Base-by-base conservation (phyloP, 805 yeast species). In the Candida cerambycidarum region DNA sequence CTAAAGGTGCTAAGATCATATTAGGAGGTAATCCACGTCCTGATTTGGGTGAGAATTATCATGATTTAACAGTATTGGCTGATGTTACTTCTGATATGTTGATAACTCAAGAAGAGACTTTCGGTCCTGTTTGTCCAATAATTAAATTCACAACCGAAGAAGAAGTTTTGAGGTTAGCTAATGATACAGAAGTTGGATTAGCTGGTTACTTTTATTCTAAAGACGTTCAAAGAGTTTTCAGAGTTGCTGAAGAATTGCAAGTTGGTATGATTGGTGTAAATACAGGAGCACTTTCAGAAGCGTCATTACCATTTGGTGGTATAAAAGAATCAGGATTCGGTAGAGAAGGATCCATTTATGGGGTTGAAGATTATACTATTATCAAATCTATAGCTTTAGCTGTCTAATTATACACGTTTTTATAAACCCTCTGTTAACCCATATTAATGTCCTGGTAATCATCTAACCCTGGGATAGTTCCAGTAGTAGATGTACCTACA, bases 231-330 rank as follows among this genome's bases (percentile, higher is more conserved):
- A 72, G 81, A 37, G 69, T 82, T 7, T 73, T 81, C 62, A 69
- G 75, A 42, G 78, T 83, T 7, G 81, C 86, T 24, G 89, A 84
- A 62, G 78, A 71, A 18, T 69, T 87, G 40, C 80, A 87, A 50
- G 79, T 75, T 21, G 95, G 95, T 37, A 87, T 87, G 95, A 76
- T 87, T 41, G 93, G 93, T 32, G 81, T 79, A 44, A 87, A 87
- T 63, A 79, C 89, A 9, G 93, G 93, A 19, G 65, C 76, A 9
- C 76, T 87, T 42, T 78, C 87, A 13, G 92, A 69, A 47, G 76
- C 85, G 14, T 64, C 82, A 4, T 54, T 80, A 36, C 85, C 85
- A 48, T 69, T 69, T 51, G 74, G 88, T 25, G 88, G 88, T 42
- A 67, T 82, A 37, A 79, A 79, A 51, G 79, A 79, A 53, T 76